phyloP scores from a whole-genome alignment of 2,329 filamentous ascomycete species.

The Amauroascus niger region DNA sequence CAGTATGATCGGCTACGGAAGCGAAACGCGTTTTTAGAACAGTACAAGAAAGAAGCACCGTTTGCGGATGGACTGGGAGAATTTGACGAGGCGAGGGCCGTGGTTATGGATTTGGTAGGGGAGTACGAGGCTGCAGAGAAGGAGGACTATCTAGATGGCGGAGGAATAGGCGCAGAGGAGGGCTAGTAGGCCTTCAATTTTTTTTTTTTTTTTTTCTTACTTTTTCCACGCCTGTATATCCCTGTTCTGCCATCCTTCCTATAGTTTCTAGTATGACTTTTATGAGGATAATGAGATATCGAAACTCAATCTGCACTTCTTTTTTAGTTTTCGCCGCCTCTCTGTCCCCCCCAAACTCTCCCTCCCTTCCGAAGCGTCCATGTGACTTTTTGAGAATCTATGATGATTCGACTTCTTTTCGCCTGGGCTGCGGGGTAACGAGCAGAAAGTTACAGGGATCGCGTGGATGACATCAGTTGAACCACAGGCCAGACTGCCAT shows the following conservation, averaged over 20 bases:
- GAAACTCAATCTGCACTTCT: background rate
- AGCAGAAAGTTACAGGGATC: background rate
- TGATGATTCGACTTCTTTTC: constrained; percentile 1
- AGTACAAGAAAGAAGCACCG: constrained; percentile 89
- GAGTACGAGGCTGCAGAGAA: constrained; percentile 96
- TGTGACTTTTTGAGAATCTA: constrained; percentile 3
- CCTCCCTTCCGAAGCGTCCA: background rate
- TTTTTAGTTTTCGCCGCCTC: no score
- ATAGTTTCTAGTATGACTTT: no score
- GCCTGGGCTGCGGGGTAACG: background rate
- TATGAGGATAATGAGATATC: constrained; percentile 1
- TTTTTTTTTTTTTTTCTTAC: no score
- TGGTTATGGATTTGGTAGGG: constrained; percentile 79
- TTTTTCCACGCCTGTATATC: no score
- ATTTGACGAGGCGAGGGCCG: constrained; percentile 88
- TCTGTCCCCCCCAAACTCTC: no score
- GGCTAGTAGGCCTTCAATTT: no score
- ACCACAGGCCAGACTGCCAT: background rate
- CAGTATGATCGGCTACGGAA: constrained; percentile 94
- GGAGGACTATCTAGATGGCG: constrained; percentile 67
- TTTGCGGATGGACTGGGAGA: constrained; percentile 87
- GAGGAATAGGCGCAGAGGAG: constrained; percentile 14
- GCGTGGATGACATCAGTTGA: constrained; percentile 7
- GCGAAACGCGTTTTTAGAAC: constrained; percentile 91
- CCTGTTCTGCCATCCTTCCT: background rate